phyloP scores from a whole-genome alignment of 768 basidiomycete genomes.

The Kwoniella heveanensis region DNA sequence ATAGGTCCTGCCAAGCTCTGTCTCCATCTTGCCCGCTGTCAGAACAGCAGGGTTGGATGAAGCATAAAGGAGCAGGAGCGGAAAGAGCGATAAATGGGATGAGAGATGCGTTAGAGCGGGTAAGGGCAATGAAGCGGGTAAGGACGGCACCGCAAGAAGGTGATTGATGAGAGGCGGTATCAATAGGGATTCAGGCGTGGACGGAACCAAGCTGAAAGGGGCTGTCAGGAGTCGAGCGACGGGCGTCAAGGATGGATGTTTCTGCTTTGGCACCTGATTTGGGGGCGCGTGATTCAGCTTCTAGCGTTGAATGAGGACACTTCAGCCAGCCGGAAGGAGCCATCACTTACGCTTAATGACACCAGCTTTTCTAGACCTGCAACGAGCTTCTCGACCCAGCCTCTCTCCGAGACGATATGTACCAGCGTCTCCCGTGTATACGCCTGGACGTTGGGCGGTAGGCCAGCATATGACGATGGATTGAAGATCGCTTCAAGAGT shows the following conservation, averaged over 20 bases:
- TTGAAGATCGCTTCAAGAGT: constrained; percentile 32
- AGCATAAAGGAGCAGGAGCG: constrained; percentile 45
- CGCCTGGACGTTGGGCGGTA: neutral
- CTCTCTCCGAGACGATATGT: constrained; percentile 1
- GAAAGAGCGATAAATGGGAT: constrained; percentile 65
- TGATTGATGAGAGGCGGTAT: constrained; percentile 60
- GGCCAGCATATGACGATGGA: constrained; percentile 2
- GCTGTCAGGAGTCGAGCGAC: constrained; percentile 61
- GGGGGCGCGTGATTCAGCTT: too few species aligned
- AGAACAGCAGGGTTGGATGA: constrained; percentile 28
- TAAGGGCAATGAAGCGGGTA: constrained; percentile 70
- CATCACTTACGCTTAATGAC: constrained; percentile 28
- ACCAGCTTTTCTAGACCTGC: constrained; percentile 30
- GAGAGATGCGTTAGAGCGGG: constrained; percentile 67
- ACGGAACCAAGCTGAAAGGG: constrained; percentile 57
- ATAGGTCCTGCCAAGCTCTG: constrained; percentile 58
- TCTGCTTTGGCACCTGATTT: constrained; percentile 61
- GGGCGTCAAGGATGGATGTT: constrained; percentile 61
- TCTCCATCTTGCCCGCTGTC: constrained; percentile 24
- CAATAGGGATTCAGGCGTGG: constrained; percentile 48
- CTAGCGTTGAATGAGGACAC: too few species aligned
- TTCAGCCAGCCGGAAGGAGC: too few species aligned
- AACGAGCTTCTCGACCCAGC: constrained; percentile 46
- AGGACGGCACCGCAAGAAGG: constrained; percentile 72
- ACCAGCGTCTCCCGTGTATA: constrained; percentile 5